phyloP scores from a whole-genome alignment of 192 early-diverging fungal genomes.

The Coemansia aciculifera region DNA sequence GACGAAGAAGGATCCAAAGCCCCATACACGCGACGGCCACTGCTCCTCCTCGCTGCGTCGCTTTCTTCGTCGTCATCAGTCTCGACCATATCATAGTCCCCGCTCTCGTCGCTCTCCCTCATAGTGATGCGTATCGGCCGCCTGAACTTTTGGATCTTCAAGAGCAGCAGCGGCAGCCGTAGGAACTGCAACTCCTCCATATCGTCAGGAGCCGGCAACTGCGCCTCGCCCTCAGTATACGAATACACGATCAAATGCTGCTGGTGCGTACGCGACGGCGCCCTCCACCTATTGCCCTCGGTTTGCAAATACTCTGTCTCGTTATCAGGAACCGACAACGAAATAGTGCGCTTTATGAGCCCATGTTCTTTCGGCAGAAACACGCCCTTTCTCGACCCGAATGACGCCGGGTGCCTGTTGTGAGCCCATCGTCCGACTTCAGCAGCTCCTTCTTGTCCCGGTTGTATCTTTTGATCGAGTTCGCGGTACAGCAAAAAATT shows the following conservation, averaged over 20 bases:
- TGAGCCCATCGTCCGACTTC: slow-evolving; percentile 19
- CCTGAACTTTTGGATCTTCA: slow-evolving; percentile 41
- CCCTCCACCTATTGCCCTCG: slow-evolving; percentile 1
- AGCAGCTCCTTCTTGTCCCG: slow-evolving; percentile 41
- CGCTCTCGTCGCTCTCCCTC: slow-evolving; percentile 17
- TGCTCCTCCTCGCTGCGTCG: background rate
- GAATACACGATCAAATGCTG: slow-evolving; percentile 49
- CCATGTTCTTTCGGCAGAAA: slow-evolving; percentile 60
- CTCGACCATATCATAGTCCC: slow-evolving; percentile 27
- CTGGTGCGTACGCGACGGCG: slow-evolving; percentile 27
- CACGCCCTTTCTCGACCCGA: slow-evolving; percentile 31
- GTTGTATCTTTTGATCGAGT: slow-evolving; percentile 59
- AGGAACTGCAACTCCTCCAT: slow-evolving; percentile 41
- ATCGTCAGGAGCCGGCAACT: slow-evolving; percentile 32
- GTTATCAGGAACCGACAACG: slow-evolving; percentile 60
- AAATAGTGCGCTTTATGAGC: slow-evolving; percentile 78
- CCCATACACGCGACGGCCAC: background rate
- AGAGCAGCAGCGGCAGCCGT: slow-evolving; percentile 28
- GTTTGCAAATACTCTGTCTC: slow-evolving; percentile 32
- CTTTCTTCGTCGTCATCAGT: slow-evolving; percentile 25
- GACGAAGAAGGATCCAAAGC: background rate
- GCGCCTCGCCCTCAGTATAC: slow-evolving; percentile 19
- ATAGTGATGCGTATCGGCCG: slow-evolving; percentile 32
- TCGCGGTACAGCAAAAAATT: slow-evolving; percentile 84
- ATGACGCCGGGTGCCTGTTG: background rate